These are phyloP conservation scores for Metarhizium humberi DNA, from an alignment of 2,329 filamentous ascomycete genomes.

Conservation along the genomic window DNA sequence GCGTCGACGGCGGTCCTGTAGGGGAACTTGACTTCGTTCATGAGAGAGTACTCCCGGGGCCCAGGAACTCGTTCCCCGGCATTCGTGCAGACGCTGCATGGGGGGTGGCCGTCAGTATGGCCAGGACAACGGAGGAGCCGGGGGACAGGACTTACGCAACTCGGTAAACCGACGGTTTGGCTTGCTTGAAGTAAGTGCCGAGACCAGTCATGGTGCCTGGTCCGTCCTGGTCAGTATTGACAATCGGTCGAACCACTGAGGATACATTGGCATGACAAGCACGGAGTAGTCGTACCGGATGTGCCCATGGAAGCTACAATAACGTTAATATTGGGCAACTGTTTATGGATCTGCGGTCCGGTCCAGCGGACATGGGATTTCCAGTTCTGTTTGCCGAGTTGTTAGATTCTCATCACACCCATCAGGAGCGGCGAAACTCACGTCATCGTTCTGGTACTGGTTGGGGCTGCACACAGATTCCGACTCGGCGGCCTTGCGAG, in stretches of 20 bases:
- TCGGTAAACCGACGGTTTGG: slow-evolving; percentile 36
- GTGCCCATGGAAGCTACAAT: slow-evolving; percentile 49
- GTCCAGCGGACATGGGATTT: slow-evolving; percentile 48
- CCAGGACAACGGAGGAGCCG: neutral
- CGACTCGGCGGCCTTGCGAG: slow-evolving; percentile 19
- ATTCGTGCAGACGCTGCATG: slow-evolving; percentile 43
- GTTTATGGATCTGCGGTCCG: slow-evolving; percentile 46
- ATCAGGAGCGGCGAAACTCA: slow-evolving; percentile 7
- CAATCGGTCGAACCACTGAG: neutral
- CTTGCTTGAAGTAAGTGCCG: slow-evolving; percentile 39
- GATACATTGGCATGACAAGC: neutral
- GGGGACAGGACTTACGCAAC: slow-evolving; percentile 17
- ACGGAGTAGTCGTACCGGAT: slow-evolving; percentile 10
- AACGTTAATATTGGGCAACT: slow-evolving; percentile 46
- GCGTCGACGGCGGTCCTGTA: slow-evolving; percentile 44
- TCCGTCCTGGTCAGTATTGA: slow-evolving; percentile 2
- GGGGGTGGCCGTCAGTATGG: neutral
- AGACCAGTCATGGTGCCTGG: slow-evolving; percentile 37
- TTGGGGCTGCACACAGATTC: slow-evolving; percentile 20
- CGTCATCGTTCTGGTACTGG: slow-evolving; percentile 25
- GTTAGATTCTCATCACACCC: neutral
- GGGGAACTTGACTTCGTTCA: slow-evolving; percentile 45
- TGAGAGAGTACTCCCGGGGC: slow-evolving; percentile 40
- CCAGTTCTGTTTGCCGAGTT: slow-evolving; percentile 32
- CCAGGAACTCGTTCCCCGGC: slow-evolving; percentile 49